phyloP scores from a whole-genome alignment of 2,329 filamentous ascomycete species.

The Trichoderma sp. region DNA sequence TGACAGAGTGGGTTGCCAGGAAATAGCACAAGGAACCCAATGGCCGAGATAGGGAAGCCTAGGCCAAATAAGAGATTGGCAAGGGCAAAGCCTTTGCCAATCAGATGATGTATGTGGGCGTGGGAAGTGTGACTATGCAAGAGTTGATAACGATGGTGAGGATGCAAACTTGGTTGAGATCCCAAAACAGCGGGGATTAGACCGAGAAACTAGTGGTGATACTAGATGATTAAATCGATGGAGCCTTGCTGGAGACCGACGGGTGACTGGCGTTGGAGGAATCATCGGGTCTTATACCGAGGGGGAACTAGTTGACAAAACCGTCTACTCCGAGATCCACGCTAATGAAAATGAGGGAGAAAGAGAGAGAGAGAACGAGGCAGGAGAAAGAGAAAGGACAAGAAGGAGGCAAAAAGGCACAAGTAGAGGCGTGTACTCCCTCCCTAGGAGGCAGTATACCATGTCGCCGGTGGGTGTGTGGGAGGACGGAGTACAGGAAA shows the following conservation, averaged over 20 bases:
- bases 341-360: constrained; percentile 8
- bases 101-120: background rate
- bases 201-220: background rate
- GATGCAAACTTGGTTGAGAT: constrained; percentile 10
- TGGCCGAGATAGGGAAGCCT: background rate
- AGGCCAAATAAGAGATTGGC: constrained; percentile 1
- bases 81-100: constrained; percentile 1
- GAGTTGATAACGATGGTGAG: background rate
- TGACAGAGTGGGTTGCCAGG: constrained; percentile 7
- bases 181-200: constrained; percentile 2
- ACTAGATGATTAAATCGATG: constrained; percentile 12
- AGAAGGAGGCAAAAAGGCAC: background rate
- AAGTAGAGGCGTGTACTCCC: background rate
- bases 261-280: constrained; percentile 18
- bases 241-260: constrained; percentile 15
- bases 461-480: constrained; percentile 5
- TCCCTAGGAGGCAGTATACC: background rate
- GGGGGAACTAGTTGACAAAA: constrained; percentile 13
- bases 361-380: background rate
- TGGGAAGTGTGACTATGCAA: background rate
- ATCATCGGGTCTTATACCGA: constrained; percentile 21
- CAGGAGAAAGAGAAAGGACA: background rate
- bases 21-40: background rate
- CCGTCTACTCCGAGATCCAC: constrained; percentile 5
- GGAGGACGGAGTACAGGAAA: constrained; percentile 10